Evolutionary conservation across 257 asterid species (phyloP).

Genomic region (Jaltomata sinuosa): DNA sequence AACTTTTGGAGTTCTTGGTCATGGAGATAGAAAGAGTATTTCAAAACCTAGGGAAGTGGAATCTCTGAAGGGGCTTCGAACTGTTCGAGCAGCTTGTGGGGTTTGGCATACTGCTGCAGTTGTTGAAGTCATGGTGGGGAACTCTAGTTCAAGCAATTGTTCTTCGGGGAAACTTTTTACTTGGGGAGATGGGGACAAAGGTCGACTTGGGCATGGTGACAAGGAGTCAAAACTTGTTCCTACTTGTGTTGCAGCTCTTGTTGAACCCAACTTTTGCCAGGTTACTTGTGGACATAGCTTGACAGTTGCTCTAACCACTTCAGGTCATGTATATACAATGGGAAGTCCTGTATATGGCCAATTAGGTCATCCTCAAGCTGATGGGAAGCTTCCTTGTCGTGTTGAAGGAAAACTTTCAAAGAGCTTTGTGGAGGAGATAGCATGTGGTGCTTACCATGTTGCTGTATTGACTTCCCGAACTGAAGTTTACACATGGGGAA

Average conservation of each 20-base stretch:
- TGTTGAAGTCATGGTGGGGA: slow-evolving; percentile 87
- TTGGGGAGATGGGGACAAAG: slow-evolving; percentile 96
- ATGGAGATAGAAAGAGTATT: slow-evolving; percentile 67
- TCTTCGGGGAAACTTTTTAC: slow-evolving; percentile 87
- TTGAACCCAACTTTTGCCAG: slow-evolving; percentile 81
- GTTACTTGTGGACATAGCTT: slow-evolving; percentile 92
- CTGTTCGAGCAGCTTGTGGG: slow-evolving; percentile 82
- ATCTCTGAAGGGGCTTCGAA: slow-evolving; percentile 82
- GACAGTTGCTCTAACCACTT: slow-evolving; percentile 82
- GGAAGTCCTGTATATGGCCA: slow-evolving; percentile 94
- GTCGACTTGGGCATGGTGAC: slow-evolving; percentile 83
- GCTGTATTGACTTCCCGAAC: slow-evolving; percentile 78
- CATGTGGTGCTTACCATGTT: slow-evolving; percentile 93
- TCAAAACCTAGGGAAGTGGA: slow-evolving; percentile 80
- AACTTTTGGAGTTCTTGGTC: slow-evolving; percentile 94
- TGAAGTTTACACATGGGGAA: slow-evolving; percentile 95
- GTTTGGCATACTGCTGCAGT: slow-evolving; percentile 99
- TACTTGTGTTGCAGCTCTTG: slow-evolving; percentile 87
- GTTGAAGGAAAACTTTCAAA: slow-evolving; percentile 73
- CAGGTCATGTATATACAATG: slow-evolving; percentile 84
- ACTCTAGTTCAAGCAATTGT: slow-evolving; percentile 74
- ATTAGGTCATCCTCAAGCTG: slow-evolving; percentile 78
- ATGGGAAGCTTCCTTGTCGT: slow-evolving; percentile 73
- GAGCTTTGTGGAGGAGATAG: slow-evolving; percentile 78
- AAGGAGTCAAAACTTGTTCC: slow-evolving; percentile 83